Evolutionary conservation across 2,329 filamentous ascomycete genomes (phyloP), one percentile per base, ranked within the genome.

Genomic region (Cladosporium colombiae): DNA sequence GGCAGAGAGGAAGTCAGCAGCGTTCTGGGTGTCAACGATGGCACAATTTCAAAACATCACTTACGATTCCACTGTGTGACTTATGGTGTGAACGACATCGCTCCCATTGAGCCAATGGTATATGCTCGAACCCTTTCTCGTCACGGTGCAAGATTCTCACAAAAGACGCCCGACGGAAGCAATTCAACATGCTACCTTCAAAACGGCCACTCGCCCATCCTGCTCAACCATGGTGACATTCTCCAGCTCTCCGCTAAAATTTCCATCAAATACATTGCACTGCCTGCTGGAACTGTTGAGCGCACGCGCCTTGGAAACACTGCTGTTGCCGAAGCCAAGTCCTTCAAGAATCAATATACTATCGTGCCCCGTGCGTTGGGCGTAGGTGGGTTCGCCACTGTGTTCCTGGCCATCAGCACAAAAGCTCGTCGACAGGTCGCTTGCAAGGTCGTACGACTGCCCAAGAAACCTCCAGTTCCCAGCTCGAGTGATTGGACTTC

Each of bases 401-500:
- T 90, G 3, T 81, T 84, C 64, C 78, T 88, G 11, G 86, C 84
- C 5, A 73, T 83, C 2, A 82, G 90, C 18, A 74, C 78, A 27
- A 75, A 74, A 7, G 85, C 83, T 0, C 80, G 82, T 44, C 82
- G 81, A 64, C 90, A 92, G 71, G 69, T 91, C 23, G 89, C 88
- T 13, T 92, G 90, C 79, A 92, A 92, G 71, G 76, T 91, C 10
- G 79, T 91, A 61, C 79, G 85, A 62, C 71, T 89, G 2, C 78
- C 79, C 35, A 69, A 35, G 27, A 59, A 55, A 13, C 57, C 63
- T 13, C 57, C 63, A 31, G 49, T 59, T 6, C 55, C 63, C 7
- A 33, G 10, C 40, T 40, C 29, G 25, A 52, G 37, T 50, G 63
- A 65, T 18, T 59, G 63, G 53, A n/a, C 14, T 29, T n/a, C 57